Base-by-base conservation (phyloP, 495 filamentous ascomycete genomes). In the Aspergillus coremiiformis region DNA sequence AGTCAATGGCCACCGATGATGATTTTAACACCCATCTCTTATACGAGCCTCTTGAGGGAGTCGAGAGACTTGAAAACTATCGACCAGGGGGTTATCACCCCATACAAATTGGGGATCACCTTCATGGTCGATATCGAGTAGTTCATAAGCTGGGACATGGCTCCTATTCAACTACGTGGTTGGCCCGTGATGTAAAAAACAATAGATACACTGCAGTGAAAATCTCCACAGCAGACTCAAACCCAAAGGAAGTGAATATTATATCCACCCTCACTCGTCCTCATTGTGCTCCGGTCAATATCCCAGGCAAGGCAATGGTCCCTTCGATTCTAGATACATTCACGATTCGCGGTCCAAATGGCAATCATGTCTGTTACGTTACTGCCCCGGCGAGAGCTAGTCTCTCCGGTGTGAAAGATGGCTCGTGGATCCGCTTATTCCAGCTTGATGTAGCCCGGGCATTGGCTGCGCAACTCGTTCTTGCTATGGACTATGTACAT, bases 251-350 rank as follows among this genome's bases (percentile, higher is more conserved):
- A 42, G 29, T 47, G 19, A 43, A 61, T 32, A 54, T 65, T 17
- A 46, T 66, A 23, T 64, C 60, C n/a, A 27, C 44, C 11, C 61
- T 66, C n/a, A 52, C 60, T 26, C 22, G 45, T 20, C 46, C 57
- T 35, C 19, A 22, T 8, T 27, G 8, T 8, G 4, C 24, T 27
- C 3, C 2, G 22, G 27, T 39, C 19, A 22, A 45, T 53, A 56
- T 45, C 39, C 47, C 49, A 48, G 51, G 54, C 43, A 58, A 27
- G 53, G 46, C 19, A 3, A 67, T 63, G 53, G 58, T 76, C 3
- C 59, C 68, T 49, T 49, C 49, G 12, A 58, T 70, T n/a, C 55
- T 73, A 9, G 73, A 78, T 62, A 59, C 42, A 22, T 78, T 76
- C 52, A 61, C 30, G 15, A 56, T 75, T 23, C 46, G 65, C 17